phyloP scores from a whole-genome alignment of 805 yeast genomes.

The Cyberlindnera maritima region DNA sequence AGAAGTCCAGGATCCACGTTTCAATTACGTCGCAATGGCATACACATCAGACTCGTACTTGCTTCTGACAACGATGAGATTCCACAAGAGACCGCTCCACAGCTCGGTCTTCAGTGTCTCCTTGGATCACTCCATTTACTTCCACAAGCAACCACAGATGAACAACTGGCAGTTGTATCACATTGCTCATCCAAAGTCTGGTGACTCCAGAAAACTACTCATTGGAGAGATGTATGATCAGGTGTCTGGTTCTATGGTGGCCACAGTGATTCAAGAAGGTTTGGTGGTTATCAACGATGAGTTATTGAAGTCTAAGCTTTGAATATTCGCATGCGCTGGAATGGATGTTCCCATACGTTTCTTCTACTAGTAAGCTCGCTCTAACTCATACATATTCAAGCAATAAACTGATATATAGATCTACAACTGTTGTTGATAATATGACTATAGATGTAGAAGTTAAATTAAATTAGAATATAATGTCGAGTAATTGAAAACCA shows the following conservation, averaged over 20 bases:
- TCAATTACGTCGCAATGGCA: constrained; percentile 55
- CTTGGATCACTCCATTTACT: constrained; percentile 64
- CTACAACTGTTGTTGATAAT: too few relatives aligned
- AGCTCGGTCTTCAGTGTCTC: constrained; percentile 54
- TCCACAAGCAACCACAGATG: constrained; percentile 50
- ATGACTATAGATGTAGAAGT: neutral
- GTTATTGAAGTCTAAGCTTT: constrained; percentile 9
- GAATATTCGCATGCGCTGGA: too few relatives aligned
- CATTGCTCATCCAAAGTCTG: constrained; percentile 46
- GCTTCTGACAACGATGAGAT: constrained; percentile 49
- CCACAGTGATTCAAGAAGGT: constrained; percentile 68
- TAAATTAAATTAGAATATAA: too few relatives aligned
- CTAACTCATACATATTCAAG: too few relatives aligned
- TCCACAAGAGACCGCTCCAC: constrained; percentile 44
- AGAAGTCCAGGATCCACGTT: constrained; percentile 29
- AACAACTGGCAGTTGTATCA: constrained; percentile 52
- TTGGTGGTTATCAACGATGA: constrained; percentile 32
- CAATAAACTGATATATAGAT: too few relatives aligned
- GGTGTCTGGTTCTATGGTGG: constrained; percentile 43
- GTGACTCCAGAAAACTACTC: constrained; percentile 51
- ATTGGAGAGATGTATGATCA: constrained; percentile 52
- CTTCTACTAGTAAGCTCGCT: too few relatives aligned
- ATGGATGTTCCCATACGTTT: too few relatives aligned
- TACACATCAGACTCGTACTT: constrained; percentile 58
- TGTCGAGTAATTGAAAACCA: too few relatives aligned